These are phyloP conservation scores for Suillus brevipes DNA, from an alignment of 768 basidiomycete species.

Conservation along the genomic window DNA sequence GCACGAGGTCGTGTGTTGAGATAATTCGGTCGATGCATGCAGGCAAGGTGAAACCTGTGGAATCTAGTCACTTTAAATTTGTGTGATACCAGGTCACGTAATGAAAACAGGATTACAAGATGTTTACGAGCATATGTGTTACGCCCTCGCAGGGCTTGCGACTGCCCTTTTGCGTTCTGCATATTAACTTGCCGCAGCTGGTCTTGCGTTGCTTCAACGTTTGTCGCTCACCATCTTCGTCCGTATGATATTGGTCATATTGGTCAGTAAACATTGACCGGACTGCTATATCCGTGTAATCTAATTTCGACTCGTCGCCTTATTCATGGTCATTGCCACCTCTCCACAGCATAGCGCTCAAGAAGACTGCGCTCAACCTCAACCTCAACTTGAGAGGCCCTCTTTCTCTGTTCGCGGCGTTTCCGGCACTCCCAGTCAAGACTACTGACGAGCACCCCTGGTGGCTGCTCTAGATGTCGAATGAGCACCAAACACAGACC, in stretches of 20 bases:
- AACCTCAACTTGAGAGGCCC: neutral
- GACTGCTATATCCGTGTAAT: constrained; percentile 2
- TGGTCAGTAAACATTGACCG: constrained; percentile 3
- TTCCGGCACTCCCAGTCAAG: neutral
- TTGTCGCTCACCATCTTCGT: neutral
- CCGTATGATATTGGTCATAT: neutral
- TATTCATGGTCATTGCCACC: neutral
- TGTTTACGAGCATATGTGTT: neutral
- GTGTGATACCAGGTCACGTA: neutral
- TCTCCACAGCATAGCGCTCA: constrained; percentile 8
- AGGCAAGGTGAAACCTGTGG: neutral
- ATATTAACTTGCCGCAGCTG: neutral
- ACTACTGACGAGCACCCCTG: neutral
- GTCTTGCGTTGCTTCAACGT: neutral
- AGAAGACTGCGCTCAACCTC: neutral
- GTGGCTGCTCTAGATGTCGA: constrained; percentile 6
- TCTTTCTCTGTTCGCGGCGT: neutral
- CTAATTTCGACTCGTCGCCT: neutral
- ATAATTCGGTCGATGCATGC: neutral
- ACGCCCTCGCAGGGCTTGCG: neutral
- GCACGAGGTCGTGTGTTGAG: neutral
- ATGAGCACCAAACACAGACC: neutral
- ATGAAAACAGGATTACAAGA: neutral
- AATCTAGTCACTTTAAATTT: neutral
- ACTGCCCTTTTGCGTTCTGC: neutral